These are phyloP conservation scores for Anthostomella pinea DNA, from an alignment of 2,329 filamentous ascomycete species.

Conservation along the genomic window DNA sequence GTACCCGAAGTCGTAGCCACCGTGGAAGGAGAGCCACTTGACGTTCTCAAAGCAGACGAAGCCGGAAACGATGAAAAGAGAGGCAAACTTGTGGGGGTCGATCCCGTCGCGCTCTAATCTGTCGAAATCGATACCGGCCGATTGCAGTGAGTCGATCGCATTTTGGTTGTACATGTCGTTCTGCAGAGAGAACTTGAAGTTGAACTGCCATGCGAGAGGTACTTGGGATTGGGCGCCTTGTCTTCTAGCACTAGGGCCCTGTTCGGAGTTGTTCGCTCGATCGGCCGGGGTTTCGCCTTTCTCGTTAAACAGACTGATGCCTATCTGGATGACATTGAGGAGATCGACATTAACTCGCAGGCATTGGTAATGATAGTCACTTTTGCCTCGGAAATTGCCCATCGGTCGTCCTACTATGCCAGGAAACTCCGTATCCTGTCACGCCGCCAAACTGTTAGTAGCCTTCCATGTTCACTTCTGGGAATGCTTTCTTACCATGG, in stretches of 20 bases:
- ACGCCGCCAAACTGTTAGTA: slow-evolving; percentile 21
- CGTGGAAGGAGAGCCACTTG: slow-evolving; percentile 96
- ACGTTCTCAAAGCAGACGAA: slow-evolving; percentile 84
- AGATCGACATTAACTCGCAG: slow-evolving; percentile 96
- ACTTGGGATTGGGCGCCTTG: slow-evolving; percentile 50
- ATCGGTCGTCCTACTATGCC: slow-evolving; percentile 94
- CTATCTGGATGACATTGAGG: slow-evolving; percentile 95
- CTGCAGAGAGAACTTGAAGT: slow-evolving; percentile 93
- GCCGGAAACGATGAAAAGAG: slow-evolving; percentile 86
- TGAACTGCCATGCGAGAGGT: slow-evolving; percentile 97
- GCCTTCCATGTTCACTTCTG: slow-evolving; percentile 3
- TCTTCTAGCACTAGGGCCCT: slow-evolving; percentile 38
- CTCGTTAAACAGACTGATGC: slow-evolving; percentile 87
- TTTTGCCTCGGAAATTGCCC: slow-evolving; percentile 90
- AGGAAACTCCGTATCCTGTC: slow-evolving; percentile 95
- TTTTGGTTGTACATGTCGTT: slow-evolving; percentile 98
- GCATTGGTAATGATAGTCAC: slow-evolving; percentile 98
- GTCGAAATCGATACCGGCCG: slow-evolving; percentile 89
- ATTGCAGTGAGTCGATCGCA: slow-evolving; percentile 86
- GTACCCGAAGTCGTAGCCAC: slow-evolving; percentile 97
- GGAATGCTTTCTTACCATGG: slow-evolving; percentile 69
- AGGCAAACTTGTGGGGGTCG: slow-evolving; percentile 83
- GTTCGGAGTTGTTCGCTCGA: slow-evolving; percentile 50
- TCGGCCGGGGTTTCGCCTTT: slow-evolving; percentile 83
- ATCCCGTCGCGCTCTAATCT: slow-evolving; percentile 85